Base-by-base conservation (phyloP, 352 stramenopile species). In the Phytophthora sp. region DNA sequence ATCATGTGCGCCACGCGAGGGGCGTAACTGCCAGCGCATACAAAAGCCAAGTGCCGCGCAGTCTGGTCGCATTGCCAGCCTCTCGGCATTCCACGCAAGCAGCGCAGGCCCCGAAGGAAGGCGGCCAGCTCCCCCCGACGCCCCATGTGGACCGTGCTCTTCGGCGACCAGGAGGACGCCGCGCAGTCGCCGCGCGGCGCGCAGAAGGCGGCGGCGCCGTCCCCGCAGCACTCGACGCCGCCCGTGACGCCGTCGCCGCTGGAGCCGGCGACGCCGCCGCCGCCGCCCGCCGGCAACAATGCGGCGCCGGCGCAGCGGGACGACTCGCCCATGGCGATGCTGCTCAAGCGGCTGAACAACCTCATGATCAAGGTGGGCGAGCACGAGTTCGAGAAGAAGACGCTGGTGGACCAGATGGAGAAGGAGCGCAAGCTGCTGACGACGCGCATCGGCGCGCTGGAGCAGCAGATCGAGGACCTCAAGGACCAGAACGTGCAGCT, bases 371-470 rank as follows among this genome's bases (percentile, higher is more conserved):
- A 91, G 58, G 84, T 86, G 9, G 86, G 86, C 43, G 84, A 94
- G 55, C 86, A 93, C 74, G 86, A 94, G 61, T 94, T 93, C 39
- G 86, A 94, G 66, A 94, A 94, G 75, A 92, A 91, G 59, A 90
- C 74, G 62, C 79, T 94, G 21, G 84, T 93, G 37, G 81, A 92
- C 35, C 69, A 76, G 75, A 92, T 92, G 82, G 83, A 90, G 54
- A 92, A 92, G 51, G 83, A 92, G 54, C 71, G 83, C n/a, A 77
- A 81, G 38, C 62, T 51, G 12, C 56, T 92, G 64, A 62, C 68
- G 17, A 39, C 9, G 4, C 50, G 85, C 32, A 79, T 89, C 20
- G 21, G 31, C 13, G 55, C 50, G 6, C 60, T 94, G 37, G 71
- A 92, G 72, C 70, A 69, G 7, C 65, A 91, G 37, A 66, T 92